Conservation (phyloP, 805 yeast genomes). For the Myxozyma vanderwaltii region DNA sequence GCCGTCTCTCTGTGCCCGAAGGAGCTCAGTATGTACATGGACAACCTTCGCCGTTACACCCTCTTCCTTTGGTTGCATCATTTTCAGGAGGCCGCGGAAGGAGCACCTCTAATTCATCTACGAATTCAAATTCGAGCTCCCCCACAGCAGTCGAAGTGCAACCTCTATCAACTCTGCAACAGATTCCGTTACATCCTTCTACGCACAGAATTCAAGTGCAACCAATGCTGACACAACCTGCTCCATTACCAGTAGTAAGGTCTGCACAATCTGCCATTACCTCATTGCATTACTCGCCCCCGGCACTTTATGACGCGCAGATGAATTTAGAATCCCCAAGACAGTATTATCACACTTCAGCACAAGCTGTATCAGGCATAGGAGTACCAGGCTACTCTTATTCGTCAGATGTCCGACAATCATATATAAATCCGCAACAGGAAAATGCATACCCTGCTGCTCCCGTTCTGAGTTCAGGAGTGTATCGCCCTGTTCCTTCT, state of each 20-base stretch:
- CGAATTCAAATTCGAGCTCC: conserved; percentile 1
- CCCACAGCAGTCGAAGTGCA: neutral
- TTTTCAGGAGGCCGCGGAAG: neutral
- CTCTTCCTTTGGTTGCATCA: neutral
- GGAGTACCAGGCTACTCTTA: neutral
- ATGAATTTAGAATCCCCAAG: conserved; percentile 5
- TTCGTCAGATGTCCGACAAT: neutral
- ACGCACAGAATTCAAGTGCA: neutral
- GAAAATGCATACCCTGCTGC: too few relatives aligned
- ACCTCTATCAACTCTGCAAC: neutral
- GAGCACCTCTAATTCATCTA: conserved; percentile 5
- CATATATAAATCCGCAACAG: neutral
- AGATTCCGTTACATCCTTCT: neutral
- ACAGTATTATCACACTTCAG: neutral
- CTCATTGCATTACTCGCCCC: neutral
- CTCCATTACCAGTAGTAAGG: neutral
- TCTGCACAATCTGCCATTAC: conserved; percentile 1
- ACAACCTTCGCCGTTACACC: conserved; percentile 1
- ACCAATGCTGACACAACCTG: conserved; percentile 6
- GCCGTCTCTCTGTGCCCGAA: conserved; percentile 14
- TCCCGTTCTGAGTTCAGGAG: too few relatives aligned
- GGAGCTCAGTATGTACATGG: neutral
- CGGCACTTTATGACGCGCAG: neutral
- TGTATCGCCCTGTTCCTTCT: neutral
- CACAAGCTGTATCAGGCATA: neutral